phyloP scores from a whole-genome alignment of 805 yeast genomes.

The Candida boleticola region DNA sequence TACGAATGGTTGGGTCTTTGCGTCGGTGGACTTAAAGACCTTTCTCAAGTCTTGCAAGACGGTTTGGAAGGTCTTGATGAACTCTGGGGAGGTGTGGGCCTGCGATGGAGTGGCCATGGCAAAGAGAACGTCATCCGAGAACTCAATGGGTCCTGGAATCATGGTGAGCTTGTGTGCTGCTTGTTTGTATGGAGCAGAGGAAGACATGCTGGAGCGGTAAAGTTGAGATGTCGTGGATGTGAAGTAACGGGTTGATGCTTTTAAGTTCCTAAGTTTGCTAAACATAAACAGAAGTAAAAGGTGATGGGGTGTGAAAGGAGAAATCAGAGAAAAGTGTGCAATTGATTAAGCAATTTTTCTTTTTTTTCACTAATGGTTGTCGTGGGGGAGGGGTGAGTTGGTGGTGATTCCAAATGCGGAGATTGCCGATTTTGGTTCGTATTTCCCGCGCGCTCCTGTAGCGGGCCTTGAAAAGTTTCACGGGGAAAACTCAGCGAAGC shows the following conservation, averaged over 20 bases:
- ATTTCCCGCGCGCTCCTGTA: too few species aligned
- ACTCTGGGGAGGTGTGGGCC: slow-evolving; percentile 89
- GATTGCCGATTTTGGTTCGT: too few species aligned
- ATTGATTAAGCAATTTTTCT: too few species aligned
- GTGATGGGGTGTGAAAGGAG: too few species aligned
- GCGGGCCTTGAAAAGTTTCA: too few species aligned
- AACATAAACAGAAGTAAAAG: slow-evolving; percentile 1
- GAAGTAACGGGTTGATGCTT: not conserved
- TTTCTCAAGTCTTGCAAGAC: slow-evolving; percentile 67
- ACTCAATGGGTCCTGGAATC: slow-evolving; percentile 87
- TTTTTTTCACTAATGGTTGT: too few species aligned
- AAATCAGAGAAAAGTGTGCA: too few species aligned
- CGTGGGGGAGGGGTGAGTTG: too few species aligned
- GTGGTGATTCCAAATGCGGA: too few species aligned
- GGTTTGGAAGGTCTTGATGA: slow-evolving; percentile 67
- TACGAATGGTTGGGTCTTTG: slow-evolving; percentile 71
- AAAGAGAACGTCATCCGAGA: slow-evolving; percentile 71
- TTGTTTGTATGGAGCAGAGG: slow-evolving; percentile 33
- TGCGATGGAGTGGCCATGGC: slow-evolving; percentile 84
- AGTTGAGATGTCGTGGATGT: not conserved
- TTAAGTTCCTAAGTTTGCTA: not conserved
- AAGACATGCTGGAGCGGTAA: slow-evolving; percentile 22
- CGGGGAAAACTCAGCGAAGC: too few species aligned
- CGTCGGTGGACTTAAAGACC: slow-evolving; percentile 67
- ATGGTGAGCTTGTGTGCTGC: slow-evolving; percentile 48